Evolutionary conservation across 192 early-diverging fungal species (phyloP).

Genomic region (Backusella luteola): DNA sequence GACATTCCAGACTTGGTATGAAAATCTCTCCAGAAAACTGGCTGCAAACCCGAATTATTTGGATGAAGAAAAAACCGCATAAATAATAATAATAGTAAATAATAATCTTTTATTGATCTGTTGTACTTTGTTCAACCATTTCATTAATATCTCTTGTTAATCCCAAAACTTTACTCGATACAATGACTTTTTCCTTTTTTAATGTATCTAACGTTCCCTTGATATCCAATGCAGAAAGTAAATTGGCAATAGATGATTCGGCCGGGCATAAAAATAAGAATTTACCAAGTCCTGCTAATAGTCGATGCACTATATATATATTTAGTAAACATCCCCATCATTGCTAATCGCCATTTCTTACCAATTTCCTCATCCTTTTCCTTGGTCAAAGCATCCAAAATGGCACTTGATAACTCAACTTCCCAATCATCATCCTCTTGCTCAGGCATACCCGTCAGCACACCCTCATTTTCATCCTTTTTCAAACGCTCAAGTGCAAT

Average conservation of each 20-base stretch:
- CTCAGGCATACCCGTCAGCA: constrained; percentile 17
- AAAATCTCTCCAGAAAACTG: constrained; percentile 66
- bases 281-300: constrained; percentile 28
- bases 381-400: constrained; percentile 56
- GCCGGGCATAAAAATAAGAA: constrained; percentile 29
- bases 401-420: constrained; percentile 64
- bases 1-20: constrained; percentile 82
- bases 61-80: constrained; percentile 5
- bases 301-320: constrained; percentile 17
- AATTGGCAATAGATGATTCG: constrained; percentile 1
- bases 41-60: constrained; percentile 20
- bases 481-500: constrained; percentile 44
- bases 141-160: constrained; percentile 7
- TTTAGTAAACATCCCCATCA: neutral
- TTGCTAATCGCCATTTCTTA: constrained; percentile 17
- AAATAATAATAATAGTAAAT: constrained; percentile 1
- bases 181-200: constrained; percentile 15
- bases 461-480: constrained; percentile 23
- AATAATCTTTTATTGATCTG: neutral
- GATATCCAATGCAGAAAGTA: constrained; percentile 28
- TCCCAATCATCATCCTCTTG: constrained; percentile 70
- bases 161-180: constrained; percentile 12
- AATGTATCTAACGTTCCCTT: constrained; percentile 4
- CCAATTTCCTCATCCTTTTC: constrained; percentile 59
- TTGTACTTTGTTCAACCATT: constrained; percentile 4